Base-by-base conservation (phyloP, 2,329 filamentous ascomycete genomes). In the Cladosporium colombiae region DNA sequence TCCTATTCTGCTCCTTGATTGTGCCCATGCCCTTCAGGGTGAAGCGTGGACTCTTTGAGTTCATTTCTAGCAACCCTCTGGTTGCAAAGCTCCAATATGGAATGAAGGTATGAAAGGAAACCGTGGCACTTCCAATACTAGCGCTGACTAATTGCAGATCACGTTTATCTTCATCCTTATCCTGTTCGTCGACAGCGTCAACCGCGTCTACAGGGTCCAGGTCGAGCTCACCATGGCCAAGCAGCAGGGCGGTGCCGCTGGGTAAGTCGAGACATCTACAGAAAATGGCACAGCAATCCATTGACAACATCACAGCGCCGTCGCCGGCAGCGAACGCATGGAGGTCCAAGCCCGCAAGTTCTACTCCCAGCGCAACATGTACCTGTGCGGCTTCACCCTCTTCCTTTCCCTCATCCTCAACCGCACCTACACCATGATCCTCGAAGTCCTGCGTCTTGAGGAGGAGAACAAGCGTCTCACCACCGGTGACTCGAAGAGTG, bases 281-380 rank as follows among this genome's bases (percentile, higher is more conserved):
- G 10, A 16, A 23, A 5, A n/a, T 33, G 2, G 2, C 18, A 65
- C n/a, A 3, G 25, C 46, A 52, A n/a, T 21, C n/a, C 55, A 44
- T 70, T 75, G 59, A 75, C 66, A 50, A n/a, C 10, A 21, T 4
- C 62, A 69, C 72, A 88, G 90, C 76, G 83, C 85, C 65, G 88
- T 97, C 74, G 94, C 81, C 56, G 82, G 95, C 70, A 90, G 92
- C 77, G 95, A 98, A 79, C 94, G 95, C 70, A 93, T 96, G 87
- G 95, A 99, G 82, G 94, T 98, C 62, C 95, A 99, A 81, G 94
- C 95, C 71, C 93, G 95, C 86, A 99, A 99, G 83, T 99, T 99
- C 86, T 99, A 99, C 87, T 97, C 93, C 68, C 94, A 99, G 84
- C 93, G 95, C 81, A 99, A 99, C 88, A 99, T 99, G 95, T 99